phyloP scores from a whole-genome alignment of 2,329 filamentous ascomycete genomes.

The Hypomyces rosellus region DNA sequence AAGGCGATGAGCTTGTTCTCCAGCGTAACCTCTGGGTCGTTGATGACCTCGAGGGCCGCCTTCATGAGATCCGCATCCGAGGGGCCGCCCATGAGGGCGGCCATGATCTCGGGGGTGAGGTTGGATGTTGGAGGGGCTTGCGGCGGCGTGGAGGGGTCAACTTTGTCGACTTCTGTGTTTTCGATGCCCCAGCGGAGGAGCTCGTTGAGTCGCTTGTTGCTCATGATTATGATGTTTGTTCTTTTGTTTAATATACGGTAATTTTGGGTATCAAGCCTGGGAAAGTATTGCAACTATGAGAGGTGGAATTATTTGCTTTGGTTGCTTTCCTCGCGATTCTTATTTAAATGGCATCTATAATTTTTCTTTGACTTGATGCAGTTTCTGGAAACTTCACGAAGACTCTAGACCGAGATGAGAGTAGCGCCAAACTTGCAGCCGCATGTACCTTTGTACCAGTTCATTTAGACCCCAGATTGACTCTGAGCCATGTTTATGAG shows the following conservation, averaged over 20 bases:
- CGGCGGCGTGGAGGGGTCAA: conserved; percentile 23
- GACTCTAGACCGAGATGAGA: conserved; percentile 17
- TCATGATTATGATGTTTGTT: conserved; percentile 3
- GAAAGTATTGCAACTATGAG: too few species aligned
- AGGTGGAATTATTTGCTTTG: too few species aligned
- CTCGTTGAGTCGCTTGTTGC: conserved; percentile 58
- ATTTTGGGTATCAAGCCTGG: neutral
- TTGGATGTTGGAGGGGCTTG: conserved; percentile 28
- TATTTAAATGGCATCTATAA: neutral
- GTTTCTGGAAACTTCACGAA: conserved; percentile 40
- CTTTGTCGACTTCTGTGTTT: conserved; percentile 33
- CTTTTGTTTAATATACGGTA: neutral
- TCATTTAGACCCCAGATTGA: too few species aligned
- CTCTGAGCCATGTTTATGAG: too few species aligned
- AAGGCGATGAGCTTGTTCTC: conserved; percentile 78
- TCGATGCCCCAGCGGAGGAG: conserved; percentile 72
- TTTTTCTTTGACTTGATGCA: conserved; percentile 19
- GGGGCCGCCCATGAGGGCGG: conserved; percentile 73
- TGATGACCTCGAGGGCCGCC: conserved; percentile 71
- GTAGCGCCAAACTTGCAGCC: conserved; percentile 19
- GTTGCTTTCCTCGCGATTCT: too few species aligned
- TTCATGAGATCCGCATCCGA: conserved; percentile 91
- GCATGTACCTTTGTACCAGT: too few species aligned
- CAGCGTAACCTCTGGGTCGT: conserved; percentile 56
- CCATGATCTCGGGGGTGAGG: conserved; percentile 65